Conservation (phyloP, 257 asterid species). For the Solanum piurae region DNA sequence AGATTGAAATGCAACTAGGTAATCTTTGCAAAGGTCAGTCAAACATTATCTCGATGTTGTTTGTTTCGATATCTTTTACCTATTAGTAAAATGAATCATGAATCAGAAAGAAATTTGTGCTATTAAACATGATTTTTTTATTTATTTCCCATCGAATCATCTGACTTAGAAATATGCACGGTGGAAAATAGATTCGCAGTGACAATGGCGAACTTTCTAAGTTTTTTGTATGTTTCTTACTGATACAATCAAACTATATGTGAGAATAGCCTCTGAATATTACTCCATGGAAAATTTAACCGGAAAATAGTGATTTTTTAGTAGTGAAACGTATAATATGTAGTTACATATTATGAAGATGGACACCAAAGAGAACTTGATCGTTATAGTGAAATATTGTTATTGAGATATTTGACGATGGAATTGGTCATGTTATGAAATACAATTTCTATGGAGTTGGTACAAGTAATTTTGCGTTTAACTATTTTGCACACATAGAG, state of each 20-base stretch:
- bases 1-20: constrained; percentile 50
- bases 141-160: neutral
- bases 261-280: too few relatives aligned
- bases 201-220: too few relatives aligned
- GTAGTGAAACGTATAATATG: neutral
- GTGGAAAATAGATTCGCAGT: too few relatives aligned
- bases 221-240: too few relatives aligned
- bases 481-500: neutral
- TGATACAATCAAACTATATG: neutral
- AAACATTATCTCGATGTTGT: neutral
- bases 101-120: too few relatives aligned
- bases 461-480: neutral
- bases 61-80: neutral
- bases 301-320: neutral
- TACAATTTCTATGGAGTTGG: neutral
- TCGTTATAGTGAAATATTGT: neutral
- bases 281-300: too few relatives aligned
- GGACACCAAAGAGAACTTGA: neutral
- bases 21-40: constrained; percentile 53
- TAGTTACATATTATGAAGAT: neutral
- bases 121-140: too few relatives aligned
- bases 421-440: neutral
- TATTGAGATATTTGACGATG: neutral
- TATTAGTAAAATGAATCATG: too few relatives aligned
- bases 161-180: too few relatives aligned